Evolutionary conservation across 768 basidiomycete genomes (phyloP), one percentile per base, ranked within the genome.

Genomic region (Galerina marginata): DNA sequence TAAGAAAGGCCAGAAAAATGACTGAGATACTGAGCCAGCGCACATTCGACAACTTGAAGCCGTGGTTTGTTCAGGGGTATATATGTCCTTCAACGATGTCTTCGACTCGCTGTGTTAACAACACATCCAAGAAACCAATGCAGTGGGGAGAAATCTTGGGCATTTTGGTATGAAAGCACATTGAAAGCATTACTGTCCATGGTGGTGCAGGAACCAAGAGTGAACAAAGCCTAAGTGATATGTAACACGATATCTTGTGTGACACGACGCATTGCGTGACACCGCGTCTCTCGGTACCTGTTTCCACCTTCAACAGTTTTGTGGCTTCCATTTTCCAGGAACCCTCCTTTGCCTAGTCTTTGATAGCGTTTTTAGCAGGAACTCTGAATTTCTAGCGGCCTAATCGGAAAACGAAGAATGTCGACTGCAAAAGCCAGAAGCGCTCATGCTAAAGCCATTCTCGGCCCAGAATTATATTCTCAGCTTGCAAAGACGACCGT

Each of bases 391-490:
- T 36, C 38, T 54, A 23, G 29, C 15, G 49, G 20, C 23, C 26
- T 10, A 12, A 40, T 14, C 4, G 10, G 2, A 26, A 36, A 52
- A 16, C 38, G 48, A 33, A 58, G 38, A 54, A 83, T 83, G 82
- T 83, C 81, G 26, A 79, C 78, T 4, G 80, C 82, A 10, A 72
- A 76, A 67, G 78, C 78, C 46, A 82, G 90, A 25, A 82, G 78
- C 26, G 70, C 78, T 5, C 89, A 95, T 71, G 89, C 90, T 5
- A 77, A 83, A 62, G 89, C 92, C 11, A 90, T 98, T 58, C 82
- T 99, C 3, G 95, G 95, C 6, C 75, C 84, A 42, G 88, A 91
- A 64, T 75, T 95, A 14, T 85, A 86, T 66, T 71, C 76, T 23
- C 82, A 83, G 58, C 79, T 93, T 4, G 78, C 86, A 3, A 73